phyloP scores from a whole-genome alignment of 2,329 filamentous ascomycete species.

The Conoideocrella luteorostrata region DNA sequence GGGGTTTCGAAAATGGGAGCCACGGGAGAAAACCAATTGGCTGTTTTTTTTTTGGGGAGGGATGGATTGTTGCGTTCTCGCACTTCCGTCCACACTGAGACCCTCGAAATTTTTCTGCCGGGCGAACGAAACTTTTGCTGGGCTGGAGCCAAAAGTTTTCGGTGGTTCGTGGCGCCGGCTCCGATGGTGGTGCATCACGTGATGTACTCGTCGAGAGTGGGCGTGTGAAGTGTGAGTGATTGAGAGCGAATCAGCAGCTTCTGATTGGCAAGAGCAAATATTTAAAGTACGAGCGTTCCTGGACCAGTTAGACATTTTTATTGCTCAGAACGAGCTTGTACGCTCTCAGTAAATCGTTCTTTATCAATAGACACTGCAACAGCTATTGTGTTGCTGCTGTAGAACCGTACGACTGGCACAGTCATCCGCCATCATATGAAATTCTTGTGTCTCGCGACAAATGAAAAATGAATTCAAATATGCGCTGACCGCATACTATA shows the following conservation, averaged over 20 bases:
- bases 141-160: slow-evolving; percentile 18
- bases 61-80: neutral
- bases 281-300: neutral
- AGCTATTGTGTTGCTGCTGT: no score
- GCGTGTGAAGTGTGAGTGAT: neutral
- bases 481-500: slow-evolving; percentile 3
- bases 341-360: no score
- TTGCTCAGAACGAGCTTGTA: no score
- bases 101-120: slow-evolving; percentile 25
- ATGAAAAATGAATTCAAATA: slow-evolving; percentile 15
- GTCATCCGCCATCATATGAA: no score
- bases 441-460: no score
- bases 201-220: neutral
- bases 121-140: slow-evolving; percentile 23
- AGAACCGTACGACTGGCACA: no score
- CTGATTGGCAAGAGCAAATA: slow-evolving; percentile 1
- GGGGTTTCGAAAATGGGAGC: no score
- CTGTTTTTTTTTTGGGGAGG: neutral
- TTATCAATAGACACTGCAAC: no score
- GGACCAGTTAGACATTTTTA: neutral
- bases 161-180: slow-evolving; percentile 26
- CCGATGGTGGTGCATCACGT: slow-evolving; percentile 15
- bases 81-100: slow-evolving; percentile 11
- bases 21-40: slow-evolving; percentile 14
- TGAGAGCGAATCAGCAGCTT: neutral